phyloP scores from a whole-genome alignment of 2,329 filamentous ascomycete species.

The Colletotrichum sp. region DNA sequence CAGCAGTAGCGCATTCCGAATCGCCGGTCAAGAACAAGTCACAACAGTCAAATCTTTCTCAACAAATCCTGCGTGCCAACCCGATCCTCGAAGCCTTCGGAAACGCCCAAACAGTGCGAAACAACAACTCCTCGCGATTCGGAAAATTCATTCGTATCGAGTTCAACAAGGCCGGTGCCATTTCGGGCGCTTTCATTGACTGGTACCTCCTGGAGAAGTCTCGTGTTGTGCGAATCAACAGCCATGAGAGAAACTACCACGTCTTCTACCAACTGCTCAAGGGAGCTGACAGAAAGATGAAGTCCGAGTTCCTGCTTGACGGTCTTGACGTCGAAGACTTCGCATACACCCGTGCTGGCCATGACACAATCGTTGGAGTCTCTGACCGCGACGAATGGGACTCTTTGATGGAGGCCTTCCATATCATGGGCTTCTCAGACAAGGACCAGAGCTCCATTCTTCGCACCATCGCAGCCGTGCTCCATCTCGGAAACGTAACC shows the following conservation, averaged over 20 bases:
- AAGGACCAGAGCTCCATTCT: conserved; percentile 85
- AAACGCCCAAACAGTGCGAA: conserved; percentile 96
- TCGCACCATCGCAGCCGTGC: conserved; percentile 85
- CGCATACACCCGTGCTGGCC: conserved; percentile 87
- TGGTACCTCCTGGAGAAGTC: conserved; percentile 99
- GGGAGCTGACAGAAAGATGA: conserved; percentile 77
- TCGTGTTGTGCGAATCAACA: conserved; percentile 88
- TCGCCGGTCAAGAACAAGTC: conserved; percentile 66
- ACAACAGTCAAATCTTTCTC: conserved; percentile 83
- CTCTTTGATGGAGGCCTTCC: conserved; percentile 86
- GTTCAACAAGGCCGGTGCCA: conserved; percentile 86
- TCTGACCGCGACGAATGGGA: conserved; percentile 94
- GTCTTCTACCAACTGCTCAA: conserved; percentile 95
- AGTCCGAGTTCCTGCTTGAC: conserved; percentile 77
- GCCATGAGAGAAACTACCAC: conserved; percentile 93
- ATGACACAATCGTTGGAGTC: conserved; percentile 88
- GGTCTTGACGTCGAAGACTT: conserved; percentile 84
- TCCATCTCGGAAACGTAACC: conserved; percentile 91
- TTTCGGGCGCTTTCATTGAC: conserved; percentile 95
- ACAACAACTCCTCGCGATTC: conserved; percentile 98
- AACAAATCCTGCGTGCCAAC: conserved; percentile 95
- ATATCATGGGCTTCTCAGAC: conserved; percentile 90
- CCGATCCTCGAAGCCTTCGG: conserved; percentile 98
- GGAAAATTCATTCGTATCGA: conserved; percentile 99
- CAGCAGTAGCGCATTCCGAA: conserved; percentile 88